Conservation (phyloP, 768 basidiomycete genomes). For the Sarcomyxa edulis region DNA sequence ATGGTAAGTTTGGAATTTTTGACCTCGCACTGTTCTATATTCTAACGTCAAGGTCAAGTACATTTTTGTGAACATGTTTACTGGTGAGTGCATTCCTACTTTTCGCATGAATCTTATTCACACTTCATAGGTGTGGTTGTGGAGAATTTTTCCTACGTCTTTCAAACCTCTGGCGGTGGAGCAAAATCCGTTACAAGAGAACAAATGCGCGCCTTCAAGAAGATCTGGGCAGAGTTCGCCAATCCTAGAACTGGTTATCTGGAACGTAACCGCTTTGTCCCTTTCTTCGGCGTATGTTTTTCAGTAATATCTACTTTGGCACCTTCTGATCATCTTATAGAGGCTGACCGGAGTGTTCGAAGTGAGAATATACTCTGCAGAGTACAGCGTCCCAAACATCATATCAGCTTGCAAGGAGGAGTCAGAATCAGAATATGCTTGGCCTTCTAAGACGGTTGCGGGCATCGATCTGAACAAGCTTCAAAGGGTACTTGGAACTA, state of each 20-base stretch:
- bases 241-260: constrained; percentile 76
- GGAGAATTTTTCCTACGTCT: constrained; percentile 94
- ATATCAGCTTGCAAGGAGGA: constrained; percentile 42
- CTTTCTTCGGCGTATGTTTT: constrained; percentile 74
- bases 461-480: constrained; percentile 65
- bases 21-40: constrained; percentile 2
- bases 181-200: constrained; percentile 80
- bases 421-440: constrained; percentile 25
- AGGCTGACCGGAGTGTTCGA: constrained; percentile 85
- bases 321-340: constrained; percentile 30
- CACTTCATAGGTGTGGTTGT: constrained; percentile 73
- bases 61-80: constrained; percentile 95
- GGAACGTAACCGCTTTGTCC: constrained; percentile 60
- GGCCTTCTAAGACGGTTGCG: constrained; percentile 29
- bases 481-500: constrained; percentile 46
- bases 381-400: constrained; percentile 60
- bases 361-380: constrained; percentile 74
- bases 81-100: constrained; percentile 42
- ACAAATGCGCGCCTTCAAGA: constrained; percentile 93
- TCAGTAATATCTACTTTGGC: not conserved
- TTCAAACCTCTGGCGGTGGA: constrained; percentile 79
- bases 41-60: constrained; percentile 45
- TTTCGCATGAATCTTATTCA: constrained; percentile 4
- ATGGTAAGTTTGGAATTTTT: constrained; percentile 55
- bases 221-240: constrained; percentile 86